Evolutionary conservation across 2,329 filamentous ascomycete species (phyloP).

Genomic region (Trichoderma harzianum): DNA sequence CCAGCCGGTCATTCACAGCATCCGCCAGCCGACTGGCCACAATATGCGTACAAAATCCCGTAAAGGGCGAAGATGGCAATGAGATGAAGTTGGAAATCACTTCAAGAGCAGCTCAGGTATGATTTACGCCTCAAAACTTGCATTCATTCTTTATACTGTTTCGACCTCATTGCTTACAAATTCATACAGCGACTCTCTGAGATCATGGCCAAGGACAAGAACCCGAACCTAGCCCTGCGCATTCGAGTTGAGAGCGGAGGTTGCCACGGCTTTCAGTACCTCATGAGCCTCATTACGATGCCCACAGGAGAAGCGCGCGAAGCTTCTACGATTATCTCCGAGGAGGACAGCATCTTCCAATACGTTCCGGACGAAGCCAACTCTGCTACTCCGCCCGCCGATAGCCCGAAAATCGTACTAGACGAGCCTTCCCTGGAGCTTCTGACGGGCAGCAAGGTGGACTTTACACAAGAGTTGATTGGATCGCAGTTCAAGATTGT

Average conservation of each 20-base stretch:
- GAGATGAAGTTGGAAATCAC: slow-evolving; percentile 82
- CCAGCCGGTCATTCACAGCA: slow-evolving; percentile 36
- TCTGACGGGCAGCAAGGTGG: slow-evolving; percentile 88
- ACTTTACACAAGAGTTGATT: slow-evolving; percentile 95
- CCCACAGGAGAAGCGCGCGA: slow-evolving; percentile 39
- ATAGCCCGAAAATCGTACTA: slow-evolving; percentile 74
- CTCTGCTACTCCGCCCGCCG: slow-evolving; percentile 27
- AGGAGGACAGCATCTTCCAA: slow-evolving; percentile 87
- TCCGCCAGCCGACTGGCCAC: slow-evolving; percentile 41
- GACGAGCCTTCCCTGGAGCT: slow-evolving; percentile 84
- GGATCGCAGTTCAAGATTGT: slow-evolving; percentile 88
- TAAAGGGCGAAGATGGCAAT: slow-evolving; percentile 78
- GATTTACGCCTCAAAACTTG: slow-evolving; percentile 18
- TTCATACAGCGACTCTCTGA: slow-evolving; percentile 62
- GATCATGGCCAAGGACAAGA: slow-evolving; percentile 69
- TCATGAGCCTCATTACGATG: slow-evolving; percentile 78
- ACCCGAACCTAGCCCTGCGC: slow-evolving; percentile 80
- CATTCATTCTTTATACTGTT: background rate
- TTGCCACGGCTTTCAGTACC: slow-evolving; percentile 96
- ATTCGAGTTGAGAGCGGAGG: slow-evolving; percentile 91
- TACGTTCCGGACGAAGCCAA: slow-evolving; percentile 53
- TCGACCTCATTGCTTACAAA: background rate
- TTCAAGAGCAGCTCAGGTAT: slow-evolving; percentile 72
- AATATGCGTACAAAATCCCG: slow-evolving; percentile 63
- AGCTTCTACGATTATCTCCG: slow-evolving; percentile 42